Conservation (phyloP, 306 rosid genomes). For the Prunus fruticosa region DNA sequence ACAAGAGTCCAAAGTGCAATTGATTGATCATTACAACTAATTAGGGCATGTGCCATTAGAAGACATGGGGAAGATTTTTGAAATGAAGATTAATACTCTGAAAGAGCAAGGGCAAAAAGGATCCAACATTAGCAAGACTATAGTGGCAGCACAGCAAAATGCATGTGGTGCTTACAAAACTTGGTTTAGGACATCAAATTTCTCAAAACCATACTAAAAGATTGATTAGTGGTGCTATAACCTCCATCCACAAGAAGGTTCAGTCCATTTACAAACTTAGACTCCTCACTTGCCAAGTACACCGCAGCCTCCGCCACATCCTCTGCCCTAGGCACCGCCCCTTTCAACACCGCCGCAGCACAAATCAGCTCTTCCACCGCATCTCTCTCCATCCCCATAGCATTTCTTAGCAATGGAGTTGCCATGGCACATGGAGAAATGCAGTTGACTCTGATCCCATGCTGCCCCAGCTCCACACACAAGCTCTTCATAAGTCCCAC, state of each 20-base stretch:
- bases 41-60: too few relatives aligned
- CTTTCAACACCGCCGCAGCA: conserved; percentile 29
- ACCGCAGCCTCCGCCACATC: conserved; percentile 44
- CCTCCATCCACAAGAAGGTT: conserved; percentile 28
- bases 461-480: conserved; percentile 54
- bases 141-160: neutral
- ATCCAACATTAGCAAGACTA: neutral
- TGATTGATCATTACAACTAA: too few relatives aligned
- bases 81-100: neutral
- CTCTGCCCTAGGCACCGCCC: conserved; percentile 26
- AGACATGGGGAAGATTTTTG: too few relatives aligned
- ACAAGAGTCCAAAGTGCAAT: too few relatives aligned
- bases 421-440: conserved; percentile 49
- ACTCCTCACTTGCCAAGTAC: conserved; percentile 34
- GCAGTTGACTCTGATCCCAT: conserved; percentile 68
- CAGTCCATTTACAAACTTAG: conserved; percentile 22
- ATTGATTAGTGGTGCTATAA: conserved; percentile 23
- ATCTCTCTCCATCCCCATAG: conserved; percentile 24
- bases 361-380: conserved; percentile 23
- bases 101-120: neutral
- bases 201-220: conserved; percentile 8
- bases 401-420: conserved; percentile 42
- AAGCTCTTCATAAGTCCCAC: conserved; percentile 64
- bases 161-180: conserved; percentile 4
- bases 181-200: conserved; percentile 6